Percentiles rank a stretch among this genome's conserved stretches.
These are phyloP conservation scores for Bacterosira constricta DNA, from an alignment of 108 stramenopile genomes.

Conservation along the genomic window DNA sequence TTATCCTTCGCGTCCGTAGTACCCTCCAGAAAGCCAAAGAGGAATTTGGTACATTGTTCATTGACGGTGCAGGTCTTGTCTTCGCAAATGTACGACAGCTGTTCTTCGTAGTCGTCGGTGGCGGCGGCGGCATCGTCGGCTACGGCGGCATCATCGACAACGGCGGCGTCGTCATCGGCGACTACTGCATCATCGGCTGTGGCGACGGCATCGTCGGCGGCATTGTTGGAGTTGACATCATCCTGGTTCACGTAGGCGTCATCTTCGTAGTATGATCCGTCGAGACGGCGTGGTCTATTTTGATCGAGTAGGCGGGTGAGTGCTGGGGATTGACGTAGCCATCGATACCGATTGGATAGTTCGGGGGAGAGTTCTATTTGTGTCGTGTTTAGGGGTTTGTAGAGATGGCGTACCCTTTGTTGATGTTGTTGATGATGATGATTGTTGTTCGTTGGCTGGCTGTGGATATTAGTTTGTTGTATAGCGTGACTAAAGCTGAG, in stretches of 20 bases:
- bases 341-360: constrained; percentile 10
- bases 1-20: constrained; percentile 85
- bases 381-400: constrained; percentile 1
- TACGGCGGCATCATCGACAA: constrained; percentile 9
- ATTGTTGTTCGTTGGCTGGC: neutral
- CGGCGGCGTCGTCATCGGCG: neutral
- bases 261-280: no score
- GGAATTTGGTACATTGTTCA: constrained; percentile 67
- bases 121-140: no score
- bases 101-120: constrained; percentile 12
- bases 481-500: neutral
- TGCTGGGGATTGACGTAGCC: constrained; percentile 34
- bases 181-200: constrained; percentile 9
- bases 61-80: constrained; percentile 47
- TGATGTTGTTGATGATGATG: neutral
- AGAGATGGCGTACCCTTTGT: neutral
- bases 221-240: no score
- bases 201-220: no score
- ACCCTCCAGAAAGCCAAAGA: constrained; percentile 78
- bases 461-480: neutral
- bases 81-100: constrained; percentile 20
- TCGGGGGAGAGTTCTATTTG: constrained; percentile 1
- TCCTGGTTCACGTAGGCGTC: no score
- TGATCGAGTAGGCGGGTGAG: constrained; percentile 23
- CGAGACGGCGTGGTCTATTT: no score